These are phyloP conservation scores for Blastocladiella emersonii DNA, from an alignment of 371 early-diverging fungal genomes.

Conservation along the genomic window DNA sequence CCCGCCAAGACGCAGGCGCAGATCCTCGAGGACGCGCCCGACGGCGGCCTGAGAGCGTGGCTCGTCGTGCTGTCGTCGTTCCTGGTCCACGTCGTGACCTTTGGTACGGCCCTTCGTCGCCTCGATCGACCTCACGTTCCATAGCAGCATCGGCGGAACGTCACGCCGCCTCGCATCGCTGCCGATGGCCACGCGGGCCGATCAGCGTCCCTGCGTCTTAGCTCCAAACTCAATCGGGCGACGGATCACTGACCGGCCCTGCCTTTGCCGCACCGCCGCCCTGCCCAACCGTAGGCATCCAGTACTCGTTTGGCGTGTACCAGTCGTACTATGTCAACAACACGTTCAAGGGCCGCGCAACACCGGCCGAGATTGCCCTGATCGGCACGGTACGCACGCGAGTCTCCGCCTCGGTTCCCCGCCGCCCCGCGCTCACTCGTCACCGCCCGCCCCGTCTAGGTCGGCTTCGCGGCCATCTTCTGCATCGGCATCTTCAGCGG, in stretches of 20 bases:
- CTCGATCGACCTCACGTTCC: no score
- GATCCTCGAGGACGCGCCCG: not conserved
- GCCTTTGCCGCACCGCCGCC: no score
- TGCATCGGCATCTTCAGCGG: constrained; percentile 5
- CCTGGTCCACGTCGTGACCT: not conserved
- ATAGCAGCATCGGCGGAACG: no score
- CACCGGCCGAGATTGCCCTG: not conserved
- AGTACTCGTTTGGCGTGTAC: not conserved
- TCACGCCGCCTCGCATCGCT: not conserved
- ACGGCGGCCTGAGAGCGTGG: not conserved
- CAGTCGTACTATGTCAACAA: constrained; percentile 14
- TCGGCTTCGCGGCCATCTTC: constrained; percentile 10
- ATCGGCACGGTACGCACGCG: constrained; percentile 3
- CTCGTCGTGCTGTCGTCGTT: constrained; percentile 1
- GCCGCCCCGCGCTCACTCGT: constrained; percentile 27
- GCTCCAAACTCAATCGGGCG: no score
- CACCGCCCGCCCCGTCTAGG: no score
- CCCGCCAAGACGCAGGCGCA: no score
- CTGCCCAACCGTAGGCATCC: not conserved
- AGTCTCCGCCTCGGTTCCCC: constrained; percentile 15
- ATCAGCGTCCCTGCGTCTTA: not conserved
- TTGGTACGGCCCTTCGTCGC: not conserved
- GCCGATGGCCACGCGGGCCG: not conserved
- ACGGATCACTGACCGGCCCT: no score
- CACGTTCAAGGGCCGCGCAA: constrained; percentile 11